Percentiles rank a stretch among this genome's conserved stretches.
Conservation (phyloP, 495 filamentous ascomycete genomes). For the Penicillium coprophilum region DNA sequence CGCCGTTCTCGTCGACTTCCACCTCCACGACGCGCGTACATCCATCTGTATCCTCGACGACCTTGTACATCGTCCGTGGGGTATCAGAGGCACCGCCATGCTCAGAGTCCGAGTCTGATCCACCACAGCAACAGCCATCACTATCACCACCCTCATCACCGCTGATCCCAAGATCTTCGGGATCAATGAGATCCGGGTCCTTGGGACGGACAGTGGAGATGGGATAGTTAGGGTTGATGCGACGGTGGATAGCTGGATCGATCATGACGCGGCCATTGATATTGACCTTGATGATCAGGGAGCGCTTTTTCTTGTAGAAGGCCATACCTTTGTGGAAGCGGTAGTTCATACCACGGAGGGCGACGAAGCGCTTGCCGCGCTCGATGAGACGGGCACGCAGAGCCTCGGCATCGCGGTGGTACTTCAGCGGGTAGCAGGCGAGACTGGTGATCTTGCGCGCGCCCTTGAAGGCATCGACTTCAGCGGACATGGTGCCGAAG, state of each 20-base stretch:
- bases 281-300: constrained; percentile 73
- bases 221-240: constrained; percentile 86
- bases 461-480: constrained; percentile 79
- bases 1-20: constrained; percentile 58
- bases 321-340: constrained; percentile 78
- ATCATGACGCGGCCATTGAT: constrained; percentile 92
- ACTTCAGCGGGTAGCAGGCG: constrained; percentile 75
- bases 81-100: constrained; percentile 51
- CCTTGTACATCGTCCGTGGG: constrained; percentile 62
- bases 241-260: constrained; percentile 80
- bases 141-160: constrained; percentile 45
- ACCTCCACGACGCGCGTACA: constrained; percentile 58
- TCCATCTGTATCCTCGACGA: constrained; percentile 63
- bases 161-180: constrained; percentile 42
- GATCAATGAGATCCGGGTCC: constrained; percentile 66
- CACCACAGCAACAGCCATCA: constrained; percentile 41
- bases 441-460: constrained; percentile 79
- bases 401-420: constrained; percentile 71
- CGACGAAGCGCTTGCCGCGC: constrained; percentile 82
- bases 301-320: constrained; percentile 79
- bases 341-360: constrained; percentile 80
- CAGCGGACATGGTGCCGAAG: constrained; percentile 66
- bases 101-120: constrained; percentile 54
- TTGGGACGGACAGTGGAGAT: constrained; percentile 77
- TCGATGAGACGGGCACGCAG: constrained; percentile 69